Evolutionary conservation across 768 basidiomycete genomes (phyloP), one percentile per base, ranked within the genome.

Genomic region (Amanita brunnescens): DNA sequence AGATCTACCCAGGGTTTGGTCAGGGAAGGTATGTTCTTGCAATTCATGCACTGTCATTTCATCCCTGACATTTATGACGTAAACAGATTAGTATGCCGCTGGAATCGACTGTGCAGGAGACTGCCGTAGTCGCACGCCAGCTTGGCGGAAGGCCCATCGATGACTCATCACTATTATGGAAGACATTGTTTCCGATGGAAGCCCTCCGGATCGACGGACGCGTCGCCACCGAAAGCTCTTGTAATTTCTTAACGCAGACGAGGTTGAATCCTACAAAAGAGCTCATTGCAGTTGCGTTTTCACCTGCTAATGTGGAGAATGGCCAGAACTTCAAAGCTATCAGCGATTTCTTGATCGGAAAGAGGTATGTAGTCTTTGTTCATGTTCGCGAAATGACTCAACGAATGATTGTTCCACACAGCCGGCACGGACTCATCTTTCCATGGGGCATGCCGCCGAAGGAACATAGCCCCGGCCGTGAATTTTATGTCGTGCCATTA

Each of bases 401-500:
- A 18, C 16, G 30, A 53, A 32, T 57, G 29, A 35, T 29, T 33
- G 20, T 45, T 30, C 23, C n/a, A 44, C 55, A 10, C 62, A 92
- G 90, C 47, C 90, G 90, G 18, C 88, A 92, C 62, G 90, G 87
- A 8, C 75, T 92, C 18, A 78, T 91, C 16, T 91, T 91, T 56
- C 90, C 90, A 7, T 92, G 90, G 90, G 86, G 89, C 1, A 72
- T 71, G 42, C 76, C 79, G 35, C 83, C 87, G 7, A 83, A 85
- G 56, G 84, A 90, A 9, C 68, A 78, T 59, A 74, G 79, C 51
- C 85, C 87, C 35, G 91, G 91, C 30, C 85, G 87, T 51, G 92
- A 95, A 62, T 67, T 94, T 32, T 95, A 95, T 59, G 78, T 94
- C 57, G 76, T 94, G 14, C 92, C 92, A 1, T 67, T 95, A 13